Percentiles rank a stretch among this genome's conserved stretches.
phyloP scores from a whole-genome alignment of 2,329 filamentous ascomycete genomes.

The Aspergillus sp. region DNA sequence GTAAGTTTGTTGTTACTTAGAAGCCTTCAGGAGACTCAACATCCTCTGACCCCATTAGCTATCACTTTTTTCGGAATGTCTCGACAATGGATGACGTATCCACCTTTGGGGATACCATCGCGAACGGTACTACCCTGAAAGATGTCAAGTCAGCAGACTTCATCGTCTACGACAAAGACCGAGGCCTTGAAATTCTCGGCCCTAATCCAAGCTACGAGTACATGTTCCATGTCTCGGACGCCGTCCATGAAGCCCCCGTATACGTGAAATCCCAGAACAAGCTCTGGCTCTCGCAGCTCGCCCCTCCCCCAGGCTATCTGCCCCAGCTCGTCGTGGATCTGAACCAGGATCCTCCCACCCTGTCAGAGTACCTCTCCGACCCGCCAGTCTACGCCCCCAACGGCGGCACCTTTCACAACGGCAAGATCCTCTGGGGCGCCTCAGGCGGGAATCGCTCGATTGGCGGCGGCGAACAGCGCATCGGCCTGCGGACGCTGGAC shows the following conservation, averaged over 20 bases:
- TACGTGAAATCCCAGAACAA: conserved; percentile 41
- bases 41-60: conserved; percentile 27
- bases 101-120: conserved; percentile 30
- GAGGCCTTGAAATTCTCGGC: conserved; percentile 37
- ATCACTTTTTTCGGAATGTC: conserved; percentile 37
- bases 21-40: background rate
- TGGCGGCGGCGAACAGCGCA: conserved; percentile 37
- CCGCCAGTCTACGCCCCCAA: conserved; percentile 46
- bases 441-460: conserved; percentile 38
- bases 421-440: conserved; percentile 39
- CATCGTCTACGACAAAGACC: conserved; percentile 37
- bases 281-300: conserved; percentile 39
- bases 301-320: conserved; percentile 34
- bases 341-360: conserved; percentile 40
- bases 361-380: conserved; percentile 38
- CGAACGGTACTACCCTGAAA: conserved; percentile 31
- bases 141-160: conserved; percentile 35
- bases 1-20: conserved; percentile 12
- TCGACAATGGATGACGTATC: conserved; percentile 21
- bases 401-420: conserved; percentile 40
- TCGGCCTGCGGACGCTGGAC: conserved; percentile 44
- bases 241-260: conserved; percentile 44
- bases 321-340: conserved; percentile 42
- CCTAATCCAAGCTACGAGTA: conserved; percentile 34
- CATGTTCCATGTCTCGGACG: conserved; percentile 36